These are phyloP conservation scores for Termitomyces sp. DNA, from an alignment of 768 basidiomycete genomes.

Conservation along the genomic window DNA sequence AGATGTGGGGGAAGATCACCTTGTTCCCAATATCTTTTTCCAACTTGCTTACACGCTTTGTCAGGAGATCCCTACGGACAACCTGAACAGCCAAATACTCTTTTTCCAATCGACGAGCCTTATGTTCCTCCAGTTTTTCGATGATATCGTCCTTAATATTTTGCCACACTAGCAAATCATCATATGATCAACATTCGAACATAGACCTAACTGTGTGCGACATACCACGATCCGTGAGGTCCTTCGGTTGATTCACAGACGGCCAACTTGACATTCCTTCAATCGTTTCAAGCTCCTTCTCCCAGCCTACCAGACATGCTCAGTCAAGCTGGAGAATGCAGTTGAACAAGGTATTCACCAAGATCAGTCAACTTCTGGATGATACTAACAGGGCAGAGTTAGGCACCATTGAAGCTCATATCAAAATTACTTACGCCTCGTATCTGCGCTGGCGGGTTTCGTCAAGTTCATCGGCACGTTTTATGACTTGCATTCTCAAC, in stretches of 20 bases:
- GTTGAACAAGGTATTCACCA: background rate
- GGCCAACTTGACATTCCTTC: background rate
- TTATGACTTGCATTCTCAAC: background rate
- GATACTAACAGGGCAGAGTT: background rate
- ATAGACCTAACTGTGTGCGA: background rate
- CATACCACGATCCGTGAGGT: slow-evolving; percentile 4
- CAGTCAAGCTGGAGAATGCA: background rate
- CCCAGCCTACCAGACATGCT: background rate
- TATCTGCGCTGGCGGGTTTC: background rate
- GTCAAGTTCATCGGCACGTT: background rate
- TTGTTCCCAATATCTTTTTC: background rate
- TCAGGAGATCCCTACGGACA: background rate
- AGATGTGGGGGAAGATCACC: background rate
- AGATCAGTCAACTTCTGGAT: background rate
- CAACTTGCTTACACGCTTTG: background rate
- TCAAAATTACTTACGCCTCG: background rate
- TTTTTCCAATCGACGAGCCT: background rate
- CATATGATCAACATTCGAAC: background rate
- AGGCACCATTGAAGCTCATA: background rate
- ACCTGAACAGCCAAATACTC: background rate
- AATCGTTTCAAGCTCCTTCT: background rate
- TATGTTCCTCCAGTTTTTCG: background rate
- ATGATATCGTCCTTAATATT: background rate
- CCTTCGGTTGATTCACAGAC: background rate
- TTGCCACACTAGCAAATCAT: background rate